A percentile compares a stretch with the other conserved stretches of the same genome.
phyloP scores from a whole-genome alignment of 805 yeast species.

The Candida silvatica region DNA sequence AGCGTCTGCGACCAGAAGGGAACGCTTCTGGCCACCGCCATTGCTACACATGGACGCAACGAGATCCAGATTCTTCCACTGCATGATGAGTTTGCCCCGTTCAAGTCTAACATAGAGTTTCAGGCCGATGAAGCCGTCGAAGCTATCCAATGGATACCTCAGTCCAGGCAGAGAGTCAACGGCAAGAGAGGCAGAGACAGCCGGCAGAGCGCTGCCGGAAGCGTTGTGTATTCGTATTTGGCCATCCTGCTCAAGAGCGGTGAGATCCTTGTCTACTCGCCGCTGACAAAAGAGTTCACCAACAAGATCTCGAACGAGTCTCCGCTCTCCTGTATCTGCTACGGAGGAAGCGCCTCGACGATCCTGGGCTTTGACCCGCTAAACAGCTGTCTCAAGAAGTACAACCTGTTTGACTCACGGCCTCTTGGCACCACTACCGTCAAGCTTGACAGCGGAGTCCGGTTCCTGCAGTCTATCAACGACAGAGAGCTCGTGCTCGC shows the following conservation, averaged over 20 bases:
- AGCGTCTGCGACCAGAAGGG: slow-evolving; percentile 1
- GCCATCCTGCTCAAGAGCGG: slow-evolving; percentile 23
- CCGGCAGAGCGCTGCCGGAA: slow-evolving; percentile 13
- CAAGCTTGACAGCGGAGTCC: slow-evolving; percentile 11
- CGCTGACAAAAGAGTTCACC: slow-evolving; percentile 29
- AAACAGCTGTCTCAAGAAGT: slow-evolving; percentile 17
- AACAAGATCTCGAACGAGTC: slow-evolving; percentile 27
- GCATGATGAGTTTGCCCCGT: slow-evolving; percentile 12
- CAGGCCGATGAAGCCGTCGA: slow-evolving; percentile 30
- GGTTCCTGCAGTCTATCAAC: slow-evolving; percentile 8
- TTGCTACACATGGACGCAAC: slow-evolving; percentile 34
- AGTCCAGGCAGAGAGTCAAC: slow-evolving; percentile 3
- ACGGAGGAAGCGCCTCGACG: slow-evolving; percentile 6
- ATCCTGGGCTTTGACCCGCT: slow-evolving; percentile 23
- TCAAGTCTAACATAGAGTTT: slow-evolving; percentile 30
- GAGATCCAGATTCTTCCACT: slow-evolving; percentile 35
- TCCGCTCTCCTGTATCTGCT: slow-evolving; percentile 19
- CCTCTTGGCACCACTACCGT: neutral
- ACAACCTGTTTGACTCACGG: slow-evolving; percentile 15
- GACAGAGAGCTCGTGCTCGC: slow-evolving; percentile 16
- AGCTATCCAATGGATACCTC: slow-evolving; percentile 29
- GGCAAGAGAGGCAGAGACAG: slow-evolving; percentile 14
- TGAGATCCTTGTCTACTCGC: slow-evolving; percentile 35
- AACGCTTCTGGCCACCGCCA: slow-evolving; percentile 22
- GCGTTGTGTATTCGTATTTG: slow-evolving; percentile 7